Percentiles rank a stretch among this genome's conserved stretches.
Conservation (phyloP, 345 rosid genomes). For the Lepidium aucheri region DNA sequence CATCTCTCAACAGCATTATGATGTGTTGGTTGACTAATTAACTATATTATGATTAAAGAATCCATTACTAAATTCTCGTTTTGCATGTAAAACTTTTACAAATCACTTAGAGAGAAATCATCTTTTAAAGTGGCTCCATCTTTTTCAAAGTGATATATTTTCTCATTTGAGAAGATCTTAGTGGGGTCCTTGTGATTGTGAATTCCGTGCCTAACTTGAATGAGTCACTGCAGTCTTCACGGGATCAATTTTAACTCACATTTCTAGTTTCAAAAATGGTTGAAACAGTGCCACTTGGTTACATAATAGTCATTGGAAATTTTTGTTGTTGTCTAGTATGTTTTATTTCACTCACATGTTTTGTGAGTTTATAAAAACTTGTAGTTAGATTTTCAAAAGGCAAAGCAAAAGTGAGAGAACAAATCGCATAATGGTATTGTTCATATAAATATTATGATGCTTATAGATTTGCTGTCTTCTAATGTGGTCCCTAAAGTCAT, state of each 20-base stretch:
- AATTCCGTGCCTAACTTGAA: slow-evolving; percentile 22
- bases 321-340: too few relatives aligned
- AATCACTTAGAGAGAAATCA: neutral
- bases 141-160: neutral
- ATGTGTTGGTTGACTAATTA: too few relatives aligned
- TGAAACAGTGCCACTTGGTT: slow-evolving; percentile 17
- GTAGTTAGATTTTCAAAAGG: neutral
- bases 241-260: slow-evolving; percentile 9
- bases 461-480: slow-evolving; percentile 23
- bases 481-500: slow-evolving; percentile 20
- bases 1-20: too few relatives aligned
- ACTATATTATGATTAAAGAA: too few relatives aligned
- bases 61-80: too few relatives aligned
- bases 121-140: neutral
- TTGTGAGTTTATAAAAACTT: neutral
- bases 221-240: slow-evolving; percentile 31
- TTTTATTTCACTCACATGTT: slow-evolving; percentile 15
- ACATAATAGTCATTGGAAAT: neutral
- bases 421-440: slow-evolving; percentile 15
- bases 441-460: slow-evolving; percentile 16
- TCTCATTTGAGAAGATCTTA: slow-evolving; percentile 7
- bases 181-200: slow-evolving; percentile 23
- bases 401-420: slow-evolving; percentile 23
- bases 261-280: slow-evolving; percentile 10
- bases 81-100: neutral